A percentile compares a stretch with the other conserved stretches of the same genome.
phyloP scores from a whole-genome alignment of 2,329 filamentous ascomycete genomes.

The Zarea fungicola region DNA sequence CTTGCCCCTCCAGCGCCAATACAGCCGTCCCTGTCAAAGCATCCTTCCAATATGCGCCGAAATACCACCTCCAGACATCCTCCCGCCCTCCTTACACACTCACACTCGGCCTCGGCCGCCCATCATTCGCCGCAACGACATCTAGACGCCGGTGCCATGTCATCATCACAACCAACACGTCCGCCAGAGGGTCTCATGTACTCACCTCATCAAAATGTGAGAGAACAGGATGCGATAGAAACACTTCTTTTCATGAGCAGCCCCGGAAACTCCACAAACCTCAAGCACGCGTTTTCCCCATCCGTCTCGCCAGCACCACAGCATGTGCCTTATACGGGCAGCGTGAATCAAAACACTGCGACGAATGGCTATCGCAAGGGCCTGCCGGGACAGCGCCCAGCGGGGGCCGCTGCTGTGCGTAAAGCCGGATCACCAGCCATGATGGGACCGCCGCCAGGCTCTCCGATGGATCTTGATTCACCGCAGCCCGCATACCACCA shows the following conservation, averaged over 20 bases:
- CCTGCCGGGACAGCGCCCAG: conserved; percentile 44
- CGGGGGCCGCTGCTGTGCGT: too few species aligned
- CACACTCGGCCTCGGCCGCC: conserved; percentile 42
- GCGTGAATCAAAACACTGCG: conserved; percentile 30
- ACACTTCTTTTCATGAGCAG: conserved; percentile 78
- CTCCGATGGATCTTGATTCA: conserved; percentile 44
- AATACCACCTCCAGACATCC: conserved; percentile 46
- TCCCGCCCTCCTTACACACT: conserved; percentile 45
- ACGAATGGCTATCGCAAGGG: conserved; percentile 48
- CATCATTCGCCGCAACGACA: conserved; percentile 31
- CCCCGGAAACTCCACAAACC: conserved; percentile 63
- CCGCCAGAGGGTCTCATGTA: conserved; percentile 52
- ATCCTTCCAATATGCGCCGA: conserved; percentile 39
- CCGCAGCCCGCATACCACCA: conserved; percentile 22
- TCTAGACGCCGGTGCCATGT: conserved; percentile 33
- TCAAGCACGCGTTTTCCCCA: conserved; percentile 51
- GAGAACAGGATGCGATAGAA: conserved; percentile 78
- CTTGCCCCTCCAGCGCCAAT: conserved; percentile 53
- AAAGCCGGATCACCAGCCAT: conserved; percentile 41
- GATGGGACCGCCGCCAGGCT: conserved; percentile 27
- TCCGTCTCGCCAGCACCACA: conserved; percentile 31
- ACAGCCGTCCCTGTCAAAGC: conserved; percentile 44
- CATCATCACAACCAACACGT: conserved; percentile 30
- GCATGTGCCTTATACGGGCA: conserved; percentile 14
- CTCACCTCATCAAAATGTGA: conserved; percentile 59